phyloP scores from a whole-genome alignment of 2,329 filamentous ascomycete genomes.

The Trichoderma semiorbis region DNA sequence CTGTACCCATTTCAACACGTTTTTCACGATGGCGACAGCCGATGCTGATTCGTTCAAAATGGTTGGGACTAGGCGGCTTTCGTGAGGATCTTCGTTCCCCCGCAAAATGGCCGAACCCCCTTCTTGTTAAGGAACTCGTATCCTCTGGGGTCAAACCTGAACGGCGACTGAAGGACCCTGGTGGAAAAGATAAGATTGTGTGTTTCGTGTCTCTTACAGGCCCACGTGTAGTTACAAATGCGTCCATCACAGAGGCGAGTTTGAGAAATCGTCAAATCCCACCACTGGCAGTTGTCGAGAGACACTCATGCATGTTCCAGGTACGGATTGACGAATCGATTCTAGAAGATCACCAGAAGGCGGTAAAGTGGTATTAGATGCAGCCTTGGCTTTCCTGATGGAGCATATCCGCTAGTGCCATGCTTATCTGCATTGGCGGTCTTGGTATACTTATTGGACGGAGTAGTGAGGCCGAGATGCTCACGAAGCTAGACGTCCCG shows the following conservation, averaged over 20 bases:
- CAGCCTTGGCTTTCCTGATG: constrained; percentile 1
- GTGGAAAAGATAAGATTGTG: neutral
- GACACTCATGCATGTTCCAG: neutral
- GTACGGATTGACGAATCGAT: neutral
- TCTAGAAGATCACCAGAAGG: constrained; percentile 3
- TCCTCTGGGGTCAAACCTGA: neutral
- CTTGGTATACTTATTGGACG: neutral
- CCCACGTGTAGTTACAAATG: neutral
- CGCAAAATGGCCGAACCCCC: constrained; percentile 7
- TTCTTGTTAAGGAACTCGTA: neutral
- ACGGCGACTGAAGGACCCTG: neutral
- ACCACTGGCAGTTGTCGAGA: neutral
- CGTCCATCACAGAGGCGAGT: neutral
- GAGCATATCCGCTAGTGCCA: neutral
- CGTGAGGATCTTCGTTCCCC: constrained; percentile 10
- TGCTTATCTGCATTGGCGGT: constrained; percentile 4
- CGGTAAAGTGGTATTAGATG: neutral
- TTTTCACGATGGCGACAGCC: neutral
- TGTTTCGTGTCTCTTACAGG: neutral
- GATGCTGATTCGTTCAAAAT: neutral
- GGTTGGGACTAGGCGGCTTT: neutral
- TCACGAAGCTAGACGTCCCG: neutral
- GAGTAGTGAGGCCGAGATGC: neutral
- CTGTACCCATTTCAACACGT: constrained; percentile 2
- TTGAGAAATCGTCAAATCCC: neutral